Conservation (phyloP, 345 rosid species). For the Arabis alpina region DNA sequence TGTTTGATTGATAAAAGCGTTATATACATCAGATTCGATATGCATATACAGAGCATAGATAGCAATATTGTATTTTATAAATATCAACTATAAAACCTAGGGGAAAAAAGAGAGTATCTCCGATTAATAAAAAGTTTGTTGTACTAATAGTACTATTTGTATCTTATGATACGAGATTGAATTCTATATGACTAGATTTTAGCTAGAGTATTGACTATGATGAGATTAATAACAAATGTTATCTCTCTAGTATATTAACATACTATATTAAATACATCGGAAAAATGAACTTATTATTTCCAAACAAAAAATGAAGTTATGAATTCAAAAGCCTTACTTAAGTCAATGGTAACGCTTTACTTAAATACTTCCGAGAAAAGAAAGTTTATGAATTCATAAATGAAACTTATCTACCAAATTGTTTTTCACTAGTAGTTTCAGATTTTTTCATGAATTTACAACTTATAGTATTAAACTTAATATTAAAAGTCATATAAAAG, state of each 20-base stretch:
- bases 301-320: background rate
- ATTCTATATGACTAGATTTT: background rate
- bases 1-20: constrained; percentile 20
- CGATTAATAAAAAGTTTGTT: too few relatives aligned
- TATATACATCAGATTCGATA: constrained; percentile 14
- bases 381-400: constrained; percentile 8
- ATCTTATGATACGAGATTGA: background rate
- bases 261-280: background rate
- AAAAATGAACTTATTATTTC: constrained; percentile 5
- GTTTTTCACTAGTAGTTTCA: background rate
- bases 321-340: constrained; percentile 5
- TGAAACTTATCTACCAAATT: background rate
- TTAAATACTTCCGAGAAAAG: background rate
- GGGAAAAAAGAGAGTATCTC: background rate
- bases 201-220: constrained; percentile 9
- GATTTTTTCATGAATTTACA: too few relatives aligned
- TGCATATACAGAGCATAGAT: background rate
- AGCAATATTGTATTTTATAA: background rate
- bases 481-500: too few relatives aligned
- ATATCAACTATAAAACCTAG: background rate
- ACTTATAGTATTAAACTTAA: too few relatives aligned
- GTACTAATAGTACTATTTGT: background rate
- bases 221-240: background rate
- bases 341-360: too few relatives aligned
- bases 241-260: background rate